These are phyloP conservation scores for Cyathus striatus DNA, from an alignment of 768 basidiomycete genomes.

Conservation along the genomic window DNA sequence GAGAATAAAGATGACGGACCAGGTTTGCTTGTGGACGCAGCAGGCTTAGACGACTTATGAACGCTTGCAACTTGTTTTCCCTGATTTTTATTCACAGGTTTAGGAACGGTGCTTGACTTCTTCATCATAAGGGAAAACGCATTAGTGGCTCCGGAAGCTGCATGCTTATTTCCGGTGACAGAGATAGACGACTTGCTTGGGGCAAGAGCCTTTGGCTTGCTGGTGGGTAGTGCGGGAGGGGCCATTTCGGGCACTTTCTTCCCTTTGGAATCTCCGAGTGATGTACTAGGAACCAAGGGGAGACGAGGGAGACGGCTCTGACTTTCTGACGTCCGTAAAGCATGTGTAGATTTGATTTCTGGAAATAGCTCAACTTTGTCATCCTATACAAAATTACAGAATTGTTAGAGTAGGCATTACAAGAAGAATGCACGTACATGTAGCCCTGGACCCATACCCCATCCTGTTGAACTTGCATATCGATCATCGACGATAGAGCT, in stretches of 20 bases:
- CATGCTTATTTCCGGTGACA: neutral
- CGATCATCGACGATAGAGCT: conserved; percentile 11
- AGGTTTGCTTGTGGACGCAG: neutral
- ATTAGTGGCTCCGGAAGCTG: conserved; percentile 16
- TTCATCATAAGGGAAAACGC: conserved; percentile 31
- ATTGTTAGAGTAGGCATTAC: conserved; percentile 1
- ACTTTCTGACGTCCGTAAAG: conserved; percentile 8
- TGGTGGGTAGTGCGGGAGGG: conserved; percentile 7
- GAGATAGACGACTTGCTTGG: neutral
- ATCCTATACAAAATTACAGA: conserved; percentile 1
- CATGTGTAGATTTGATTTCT: conserved; percentile 11
- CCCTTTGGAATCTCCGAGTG: conserved; percentile 4
- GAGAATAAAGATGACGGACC: too few species aligned
- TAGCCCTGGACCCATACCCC: conserved; percentile 12
- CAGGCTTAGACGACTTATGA: neutral
- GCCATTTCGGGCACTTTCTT: conserved; percentile 10
- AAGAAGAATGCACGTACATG: conserved; percentile 13
- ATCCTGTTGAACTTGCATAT: conserved; percentile 13
- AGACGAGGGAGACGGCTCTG: conserved; percentile 30
- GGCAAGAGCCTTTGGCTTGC: neutral
- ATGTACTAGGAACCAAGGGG: conserved; percentile 10
- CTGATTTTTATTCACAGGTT: conserved; percentile 16
- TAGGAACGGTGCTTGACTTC: conserved; percentile 11
- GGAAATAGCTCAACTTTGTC: too few species aligned
- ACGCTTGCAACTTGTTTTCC: conserved; percentile 12